Base-by-base conservation (phyloP, 2,329 filamentous ascomycete genomes). In the Lasiodiplodia sp. region DNA sequence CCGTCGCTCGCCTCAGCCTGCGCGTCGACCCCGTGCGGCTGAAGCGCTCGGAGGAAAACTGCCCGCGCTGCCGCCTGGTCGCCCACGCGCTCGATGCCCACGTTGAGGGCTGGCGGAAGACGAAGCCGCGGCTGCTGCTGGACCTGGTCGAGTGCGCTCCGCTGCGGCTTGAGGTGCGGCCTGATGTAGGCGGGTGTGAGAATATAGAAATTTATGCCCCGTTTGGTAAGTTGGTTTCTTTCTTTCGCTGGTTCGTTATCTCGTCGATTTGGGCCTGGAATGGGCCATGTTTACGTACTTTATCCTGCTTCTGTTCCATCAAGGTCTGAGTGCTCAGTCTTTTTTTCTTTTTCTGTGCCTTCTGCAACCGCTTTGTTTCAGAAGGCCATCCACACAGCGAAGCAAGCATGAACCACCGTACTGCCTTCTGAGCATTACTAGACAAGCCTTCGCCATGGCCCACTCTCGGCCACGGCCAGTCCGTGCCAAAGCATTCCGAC, bases 401-500 rank as follows among this genome's bases (percentile, higher is more conserved):
- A 52, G 10, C 49, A 23, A 52, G 21, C 49, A 44, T 47, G 16
- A 52, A 28, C 18, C 31, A 38, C 2, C 34, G 55, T 57, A 52
- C 21, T 28, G 44, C 44, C 21, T 23, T 64, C 44, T 64, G 28
- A 64, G 28, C 14, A n/a, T 18, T 4, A 7, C 28, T 28, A 64
- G 60, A 64, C 47, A 64, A 49, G 18, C 60, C 60, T 4, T 23
- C 34, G 21, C 44, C 60, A 28, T 64, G 60, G 60, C 47, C 60
- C 10, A 64, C 44, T 12, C 44, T 64, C 4, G 60, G 44, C 28
- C 11, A 31, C 12, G 60, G 40, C 5, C 60, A 51, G 10, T 23
- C 44, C 10, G 37, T 64, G 12, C 60, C 60, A 52, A 64, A 51
- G 31, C 25, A 64, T 52, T 49, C 60, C 44, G 28, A 52, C 18